These are phyloP conservation scores for Penicillium tannophilum DNA, from an alignment of 495 filamentous ascomycete species.

Conservation along the genomic window DNA sequence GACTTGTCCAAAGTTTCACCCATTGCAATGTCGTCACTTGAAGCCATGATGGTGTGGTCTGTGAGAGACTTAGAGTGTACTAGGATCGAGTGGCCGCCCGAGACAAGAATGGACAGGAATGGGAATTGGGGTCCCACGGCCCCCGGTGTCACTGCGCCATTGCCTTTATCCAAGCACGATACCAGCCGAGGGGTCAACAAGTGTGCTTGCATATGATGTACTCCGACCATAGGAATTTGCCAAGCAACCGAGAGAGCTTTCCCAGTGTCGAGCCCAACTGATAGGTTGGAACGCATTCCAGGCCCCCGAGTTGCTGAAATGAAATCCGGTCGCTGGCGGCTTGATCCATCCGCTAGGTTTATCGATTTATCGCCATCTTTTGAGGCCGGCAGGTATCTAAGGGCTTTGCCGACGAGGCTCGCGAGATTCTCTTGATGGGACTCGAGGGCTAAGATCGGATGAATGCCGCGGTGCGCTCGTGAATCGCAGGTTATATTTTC, in stretches of 20 bases:
- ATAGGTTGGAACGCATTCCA: constrained; percentile 77
- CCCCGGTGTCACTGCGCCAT: not conserved
- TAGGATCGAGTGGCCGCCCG: constrained; percentile 89
- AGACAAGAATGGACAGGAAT: constrained; percentile 87
- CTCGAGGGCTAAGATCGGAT: constrained; percentile 71
- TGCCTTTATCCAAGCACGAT: constrained; percentile 43
- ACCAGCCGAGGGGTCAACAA: constrained; percentile 85
- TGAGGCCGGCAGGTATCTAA: constrained; percentile 54
- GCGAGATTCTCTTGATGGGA: constrained; percentile 73
- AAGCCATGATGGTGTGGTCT: constrained; percentile 71
- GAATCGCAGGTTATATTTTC: constrained; percentile 81
- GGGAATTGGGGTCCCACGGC: constrained; percentile 59
- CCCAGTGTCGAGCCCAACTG: constrained; percentile 76
- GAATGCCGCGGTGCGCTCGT: constrained; percentile 68
- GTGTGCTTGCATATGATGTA: constrained; percentile 98
- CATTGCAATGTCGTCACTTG: constrained; percentile 72
- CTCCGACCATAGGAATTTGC: constrained; percentile 77
- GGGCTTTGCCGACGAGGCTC: constrained; percentile 62
- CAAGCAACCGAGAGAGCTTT: constrained; percentile 86
- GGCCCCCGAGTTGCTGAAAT: constrained; percentile 86
- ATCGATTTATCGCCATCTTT: constrained; percentile 17
- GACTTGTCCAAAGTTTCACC: constrained; percentile 86
- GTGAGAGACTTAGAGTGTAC: constrained; percentile 66
- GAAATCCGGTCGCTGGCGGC: constrained; percentile 68
- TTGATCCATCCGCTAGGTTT: constrained; percentile 26